Percentiles rank a stretch among this genome's conserved stretches.
Evolutionary conservation across 441 rosid species (phyloP).

Genomic region (Corymbia citriodora): DNA sequence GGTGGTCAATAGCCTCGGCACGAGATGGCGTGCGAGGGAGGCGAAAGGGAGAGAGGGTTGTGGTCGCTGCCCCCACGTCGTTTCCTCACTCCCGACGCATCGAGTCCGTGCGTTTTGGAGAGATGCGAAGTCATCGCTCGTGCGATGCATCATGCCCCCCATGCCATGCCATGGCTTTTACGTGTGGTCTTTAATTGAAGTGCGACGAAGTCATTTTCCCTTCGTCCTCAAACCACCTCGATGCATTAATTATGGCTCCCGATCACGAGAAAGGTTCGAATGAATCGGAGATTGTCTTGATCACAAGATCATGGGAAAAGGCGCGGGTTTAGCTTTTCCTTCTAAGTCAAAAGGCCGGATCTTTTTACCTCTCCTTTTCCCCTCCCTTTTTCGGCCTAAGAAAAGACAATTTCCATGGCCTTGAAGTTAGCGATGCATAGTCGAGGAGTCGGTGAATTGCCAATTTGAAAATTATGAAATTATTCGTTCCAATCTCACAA

Average conservation of each 20-base stretch:
- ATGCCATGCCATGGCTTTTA: not conserved
- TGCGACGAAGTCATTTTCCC: not conserved
- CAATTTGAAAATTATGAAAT: too few relatives aligned
- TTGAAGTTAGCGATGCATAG: fast-evolving
- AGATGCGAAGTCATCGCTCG: not conserved
- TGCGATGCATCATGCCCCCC: not conserved
- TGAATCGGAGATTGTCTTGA: not conserved
- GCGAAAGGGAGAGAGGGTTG: not conserved
- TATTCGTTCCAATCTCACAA: not conserved
- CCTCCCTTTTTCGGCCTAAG: not conserved
- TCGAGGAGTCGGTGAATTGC: too few relatives aligned
- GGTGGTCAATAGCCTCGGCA: not conserved
- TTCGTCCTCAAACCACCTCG: not conserved
- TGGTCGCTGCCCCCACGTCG: too few relatives aligned
- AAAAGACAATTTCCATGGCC: not conserved
- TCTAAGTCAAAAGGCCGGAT: not conserved
- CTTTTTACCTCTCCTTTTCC: not conserved
- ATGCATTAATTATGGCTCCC: not conserved
- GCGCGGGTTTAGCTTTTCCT: not conserved
- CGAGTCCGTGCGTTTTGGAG: not conserved
- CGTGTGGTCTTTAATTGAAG: not conserved
- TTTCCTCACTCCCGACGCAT: too few relatives aligned
- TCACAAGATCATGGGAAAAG: not conserved
- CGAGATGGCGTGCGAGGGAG: not conserved
- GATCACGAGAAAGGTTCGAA: not conserved